phyloP scores from a whole-genome alignment of 106 monocot species.

The Dendrobium huoshanense region DNA sequence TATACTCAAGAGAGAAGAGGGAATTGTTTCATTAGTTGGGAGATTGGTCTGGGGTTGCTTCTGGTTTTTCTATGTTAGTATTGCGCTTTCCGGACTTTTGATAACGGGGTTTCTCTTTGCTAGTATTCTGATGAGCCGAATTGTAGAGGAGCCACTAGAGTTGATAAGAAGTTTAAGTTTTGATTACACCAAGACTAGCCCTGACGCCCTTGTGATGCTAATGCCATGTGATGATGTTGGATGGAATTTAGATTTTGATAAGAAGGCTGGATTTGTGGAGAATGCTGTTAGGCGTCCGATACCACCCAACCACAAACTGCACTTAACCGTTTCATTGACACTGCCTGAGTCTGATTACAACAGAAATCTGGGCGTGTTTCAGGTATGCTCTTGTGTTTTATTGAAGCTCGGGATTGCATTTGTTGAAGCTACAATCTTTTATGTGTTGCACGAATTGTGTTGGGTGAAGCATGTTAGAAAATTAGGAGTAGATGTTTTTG shows the following conservation, averaged over 20 bases:
- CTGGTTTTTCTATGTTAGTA: constrained; percentile 60
- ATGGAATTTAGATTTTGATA: constrained; percentile 12
- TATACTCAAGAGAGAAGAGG: constrained; percentile 12
- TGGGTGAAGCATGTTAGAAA: background rate
- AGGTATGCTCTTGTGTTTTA: constrained; percentile 32
- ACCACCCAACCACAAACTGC: constrained; percentile 46
- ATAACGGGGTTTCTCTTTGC: constrained; percentile 42
- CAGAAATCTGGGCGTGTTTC: constrained; percentile 78
- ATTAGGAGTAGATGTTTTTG: background rate
- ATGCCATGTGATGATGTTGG: constrained; percentile 10
- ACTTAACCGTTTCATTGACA: constrained; percentile 48
- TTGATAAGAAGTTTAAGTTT: constrained; percentile 54
- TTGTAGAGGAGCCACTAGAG: constrained; percentile 65
- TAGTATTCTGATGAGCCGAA: constrained; percentile 27
- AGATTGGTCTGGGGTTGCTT: constrained; percentile 48
- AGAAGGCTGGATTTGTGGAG: constrained; percentile 1
- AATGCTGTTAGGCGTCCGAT: constrained; percentile 7
- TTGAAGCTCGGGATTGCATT: background rate
- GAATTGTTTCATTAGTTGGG: constrained; percentile 22
- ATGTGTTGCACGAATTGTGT: background rate
- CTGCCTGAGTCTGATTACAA: constrained; percentile 94
- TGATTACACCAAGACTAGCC: constrained; percentile 79
- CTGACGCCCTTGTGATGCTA: constrained; percentile 58
- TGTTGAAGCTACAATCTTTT: background rate
- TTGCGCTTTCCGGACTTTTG: constrained; percentile 43